A percentile compares a stretch with the other conserved stretches of the same genome.
Conservation (phyloP, 257 asterid species). For the Petunia axillaris region DNA sequence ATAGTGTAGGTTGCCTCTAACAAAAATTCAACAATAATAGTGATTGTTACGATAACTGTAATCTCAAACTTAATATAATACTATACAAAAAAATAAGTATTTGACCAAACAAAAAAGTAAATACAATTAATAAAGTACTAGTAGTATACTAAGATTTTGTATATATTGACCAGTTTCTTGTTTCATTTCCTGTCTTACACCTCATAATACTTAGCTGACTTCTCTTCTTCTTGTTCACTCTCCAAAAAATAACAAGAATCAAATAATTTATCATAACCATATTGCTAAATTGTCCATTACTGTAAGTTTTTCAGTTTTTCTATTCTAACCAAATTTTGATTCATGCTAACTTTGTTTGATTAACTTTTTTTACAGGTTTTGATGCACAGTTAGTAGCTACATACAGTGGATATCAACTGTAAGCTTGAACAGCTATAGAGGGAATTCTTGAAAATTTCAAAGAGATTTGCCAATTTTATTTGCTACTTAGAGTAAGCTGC, state of each 20-base stretch:
- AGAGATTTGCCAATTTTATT: background rate
- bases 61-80: background rate
- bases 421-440: background rate
- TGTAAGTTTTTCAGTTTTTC: background rate
- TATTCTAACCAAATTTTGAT: background rate
- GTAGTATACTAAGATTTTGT: background rate
- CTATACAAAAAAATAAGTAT: background rate
- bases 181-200: background rate
- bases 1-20: no score
- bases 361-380: background rate
- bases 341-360: background rate
- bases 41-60: no score
- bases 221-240: conserved; percentile 1
- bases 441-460: background rate
- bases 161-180: background rate
- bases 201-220: background rate
- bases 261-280: background rate
- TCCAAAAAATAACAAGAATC: background rate
- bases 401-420: background rate
- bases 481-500: background rate
- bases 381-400: background rate
- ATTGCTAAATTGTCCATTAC: background rate
- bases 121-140: background rate
- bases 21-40: no score
- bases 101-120: background rate